Conservation (phyloP, 169 alveolate genomes). For the Cryptosporidium bovis region DNA sequence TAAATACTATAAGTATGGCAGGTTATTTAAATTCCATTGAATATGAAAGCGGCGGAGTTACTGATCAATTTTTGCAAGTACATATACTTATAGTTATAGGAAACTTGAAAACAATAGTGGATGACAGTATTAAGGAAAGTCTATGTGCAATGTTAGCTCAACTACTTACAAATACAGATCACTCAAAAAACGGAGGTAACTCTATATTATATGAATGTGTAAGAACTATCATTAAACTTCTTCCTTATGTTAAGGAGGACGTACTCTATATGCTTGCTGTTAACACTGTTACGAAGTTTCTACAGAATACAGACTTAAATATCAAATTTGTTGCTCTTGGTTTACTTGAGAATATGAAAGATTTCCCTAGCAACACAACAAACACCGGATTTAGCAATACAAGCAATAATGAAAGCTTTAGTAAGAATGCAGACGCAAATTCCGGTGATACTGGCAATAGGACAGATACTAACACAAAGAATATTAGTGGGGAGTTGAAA, state of each 20-base stretch:
- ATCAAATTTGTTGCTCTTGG: conserved; percentile 87
- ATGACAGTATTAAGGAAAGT: conserved; percentile 87
- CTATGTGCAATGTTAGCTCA: conserved; percentile 91
- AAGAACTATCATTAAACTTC: conserved; percentile 88
- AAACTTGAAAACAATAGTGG: conserved; percentile 29
- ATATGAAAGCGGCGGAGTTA: conserved; percentile 92
- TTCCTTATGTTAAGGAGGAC: conserved; percentile 63
- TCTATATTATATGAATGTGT: conserved; percentile 98
- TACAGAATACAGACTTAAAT: conserved; percentile 92
- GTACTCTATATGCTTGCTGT: conserved; percentile 92
- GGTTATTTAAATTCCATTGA: conserved; percentile 83
- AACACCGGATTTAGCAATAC: neutral
- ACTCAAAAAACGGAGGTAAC: conserved; percentile 95
- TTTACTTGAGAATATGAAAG: conserved; percentile 73
- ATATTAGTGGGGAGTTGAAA: too few species aligned
- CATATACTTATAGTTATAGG: conserved; percentile 77
- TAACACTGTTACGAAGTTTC: conserved; percentile 94
- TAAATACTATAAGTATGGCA: conserved; percentile 77
- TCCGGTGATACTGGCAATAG: conserved; percentile 38
- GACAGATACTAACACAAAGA: too few species aligned
- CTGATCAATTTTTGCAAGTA: conserved; percentile 95
- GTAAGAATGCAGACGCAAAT: conserved; percentile 66
- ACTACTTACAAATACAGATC: conserved; percentile 94
- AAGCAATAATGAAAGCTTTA: neutral
- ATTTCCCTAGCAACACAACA: conserved; percentile 67